These are phyloP conservation scores for Cyberlindnera mississippiensis DNA, from an alignment of 805 yeast genomes.

Conservation along the genomic window DNA sequence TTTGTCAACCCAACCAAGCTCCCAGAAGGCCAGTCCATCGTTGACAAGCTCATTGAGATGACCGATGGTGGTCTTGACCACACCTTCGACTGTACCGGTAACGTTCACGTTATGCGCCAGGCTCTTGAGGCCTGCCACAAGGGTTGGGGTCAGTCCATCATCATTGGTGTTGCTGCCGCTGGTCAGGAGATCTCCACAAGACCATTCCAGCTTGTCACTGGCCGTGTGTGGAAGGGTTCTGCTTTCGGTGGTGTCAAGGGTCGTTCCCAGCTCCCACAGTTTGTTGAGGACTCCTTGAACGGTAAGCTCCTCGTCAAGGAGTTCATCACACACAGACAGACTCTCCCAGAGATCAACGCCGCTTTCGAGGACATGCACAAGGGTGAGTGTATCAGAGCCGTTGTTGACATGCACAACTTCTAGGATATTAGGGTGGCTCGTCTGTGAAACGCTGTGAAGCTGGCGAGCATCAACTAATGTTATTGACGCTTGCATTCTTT, in stretches of 20 bases:
- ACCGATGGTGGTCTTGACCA: constrained; percentile 97
- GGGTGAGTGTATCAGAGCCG: constrained; percentile 94
- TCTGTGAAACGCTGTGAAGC: no score
- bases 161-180: constrained; percentile 98
- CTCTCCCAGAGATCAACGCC: constrained; percentile 70
- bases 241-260: constrained; percentile 99
- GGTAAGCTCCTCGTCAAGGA: constrained; percentile 89
- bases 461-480: no score
- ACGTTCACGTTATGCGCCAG: constrained; percentile 88
- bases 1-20: constrained; percentile 74
- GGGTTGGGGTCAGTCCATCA: constrained; percentile 96
- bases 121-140: constrained; percentile 97
- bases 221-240: constrained; percentile 98
- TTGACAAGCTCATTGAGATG: constrained; percentile 76
- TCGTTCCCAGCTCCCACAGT: constrained; percentile 87
- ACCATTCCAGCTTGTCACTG: constrained; percentile 98
- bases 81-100: constrained; percentile 98
- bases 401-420: constrained; percentile 43
- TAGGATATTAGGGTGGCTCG: constrained; percentile 2
- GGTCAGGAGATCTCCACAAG: constrained; percentile 95
- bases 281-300: constrained; percentile 78
- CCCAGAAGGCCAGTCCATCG: constrained; percentile 72
- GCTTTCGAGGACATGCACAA: constrained; percentile 95
- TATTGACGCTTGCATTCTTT: no score
- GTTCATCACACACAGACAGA: constrained; percentile 87